These are phyloP conservation scores for Pseudogymnoascus pannorum DNA, from an alignment of 2,329 filamentous ascomycete species.

Conservation along the genomic window DNA sequence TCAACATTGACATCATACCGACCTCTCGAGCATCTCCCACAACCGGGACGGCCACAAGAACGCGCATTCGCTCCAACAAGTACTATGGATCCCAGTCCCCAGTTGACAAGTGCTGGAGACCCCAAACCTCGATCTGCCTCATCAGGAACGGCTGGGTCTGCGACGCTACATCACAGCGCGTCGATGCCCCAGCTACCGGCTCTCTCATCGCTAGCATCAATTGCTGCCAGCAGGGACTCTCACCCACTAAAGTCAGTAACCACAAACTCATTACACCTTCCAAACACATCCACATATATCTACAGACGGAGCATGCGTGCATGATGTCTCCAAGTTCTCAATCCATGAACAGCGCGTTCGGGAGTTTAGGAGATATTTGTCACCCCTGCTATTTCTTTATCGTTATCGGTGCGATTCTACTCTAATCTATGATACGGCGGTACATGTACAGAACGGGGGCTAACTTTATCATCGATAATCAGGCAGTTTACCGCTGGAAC, in stretches of 20 bases:
- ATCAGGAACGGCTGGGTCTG: constrained; percentile 38
- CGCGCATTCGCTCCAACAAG: constrained; percentile 33
- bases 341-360: constrained; percentile 15
- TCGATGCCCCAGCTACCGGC: constrained; percentile 42
- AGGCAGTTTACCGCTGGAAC: constrained; percentile 12
- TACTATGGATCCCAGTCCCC: constrained; percentile 33
- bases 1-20: constrained; percentile 8
- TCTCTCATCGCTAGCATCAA: constrained; percentile 51
- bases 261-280: constrained; percentile 3
- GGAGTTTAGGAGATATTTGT: constrained; percentile 11
- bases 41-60: constrained; percentile 26
- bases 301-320: background rate
- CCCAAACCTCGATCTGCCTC: constrained; percentile 47
- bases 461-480: constrained; percentile 22
- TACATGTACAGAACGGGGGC: constrained; percentile 9
- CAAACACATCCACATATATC: background rate
- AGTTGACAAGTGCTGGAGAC: constrained; percentile 41
- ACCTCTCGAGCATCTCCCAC: background rate
- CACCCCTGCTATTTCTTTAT: constrained; percentile 19
- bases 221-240: constrained; percentile 42
- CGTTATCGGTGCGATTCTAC: constrained; percentile 19
- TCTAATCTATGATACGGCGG: background rate
- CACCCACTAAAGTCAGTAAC: constrained; percentile 41
- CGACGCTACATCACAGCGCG: constrained; percentile 35
- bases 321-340: background rate